A percentile compares a stretch with the other conserved stretches of the same genome.
Conservation (phyloP, 768 basidiomycete species). For the Boletus vermiculosoides region DNA sequence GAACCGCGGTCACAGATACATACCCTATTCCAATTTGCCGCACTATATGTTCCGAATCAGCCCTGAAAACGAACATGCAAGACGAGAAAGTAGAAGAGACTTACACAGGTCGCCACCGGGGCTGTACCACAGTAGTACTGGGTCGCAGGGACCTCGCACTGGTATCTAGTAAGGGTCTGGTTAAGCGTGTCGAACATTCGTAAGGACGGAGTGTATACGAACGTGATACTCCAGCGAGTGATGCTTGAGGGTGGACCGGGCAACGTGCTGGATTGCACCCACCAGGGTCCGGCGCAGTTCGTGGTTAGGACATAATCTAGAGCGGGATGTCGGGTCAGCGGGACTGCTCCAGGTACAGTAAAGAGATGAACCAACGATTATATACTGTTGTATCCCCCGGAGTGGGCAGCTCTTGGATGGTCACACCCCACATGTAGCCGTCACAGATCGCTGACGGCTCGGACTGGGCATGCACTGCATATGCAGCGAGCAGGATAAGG, state of each 20-base stretch:
- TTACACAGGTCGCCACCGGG: background rate
- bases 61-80: background rate
- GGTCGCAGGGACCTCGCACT: background rate
- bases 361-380: background rate
- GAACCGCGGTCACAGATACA: too few species aligned
- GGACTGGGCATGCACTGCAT: background rate
- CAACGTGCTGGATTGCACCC: background rate
- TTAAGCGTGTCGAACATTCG: background rate
- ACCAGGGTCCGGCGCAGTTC: background rate
- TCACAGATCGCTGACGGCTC: background rate
- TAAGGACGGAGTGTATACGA: background rate
- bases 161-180: background rate
- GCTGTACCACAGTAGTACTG: background rate
- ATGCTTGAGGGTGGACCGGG: background rate
- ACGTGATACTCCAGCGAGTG: background rate
- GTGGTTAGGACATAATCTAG: background rate
- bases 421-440: background rate
- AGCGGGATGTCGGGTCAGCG: background rate
- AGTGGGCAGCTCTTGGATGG: background rate
- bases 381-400: background rate
- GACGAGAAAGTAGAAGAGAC: background rate
- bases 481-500: background rate
- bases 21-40: too few species aligned
- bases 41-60: background rate
- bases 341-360: background rate